phyloP scores from a whole-genome alignment of 2,329 filamentous ascomycete genomes.

The Colletotrichum sp. region DNA sequence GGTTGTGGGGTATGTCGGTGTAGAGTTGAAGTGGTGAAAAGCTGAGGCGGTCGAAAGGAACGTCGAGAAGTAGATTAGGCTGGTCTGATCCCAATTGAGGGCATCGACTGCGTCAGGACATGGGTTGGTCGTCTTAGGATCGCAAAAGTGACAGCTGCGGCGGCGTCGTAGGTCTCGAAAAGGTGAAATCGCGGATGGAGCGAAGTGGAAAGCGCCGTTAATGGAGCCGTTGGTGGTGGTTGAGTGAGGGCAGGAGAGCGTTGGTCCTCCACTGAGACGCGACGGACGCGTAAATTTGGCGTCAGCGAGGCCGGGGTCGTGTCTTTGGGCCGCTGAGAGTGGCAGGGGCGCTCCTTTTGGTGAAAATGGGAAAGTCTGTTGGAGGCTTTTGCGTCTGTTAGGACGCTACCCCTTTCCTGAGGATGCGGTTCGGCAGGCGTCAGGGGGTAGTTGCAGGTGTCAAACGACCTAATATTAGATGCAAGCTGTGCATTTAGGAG shows the following conservation, averaged over 20 bases:
- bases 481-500: too few relatives aligned
- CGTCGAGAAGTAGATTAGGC: background rate
- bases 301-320: constrained; percentile 26
- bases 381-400: background rate
- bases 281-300: constrained; percentile 37
- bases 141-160: background rate
- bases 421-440: accelerated
- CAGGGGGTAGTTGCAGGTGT: too few relatives aligned
- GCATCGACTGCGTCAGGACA: background rate
- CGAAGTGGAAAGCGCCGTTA: background rate
- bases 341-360: background rate
- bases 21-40: background rate
- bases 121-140: background rate
- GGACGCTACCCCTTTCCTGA: background rate
- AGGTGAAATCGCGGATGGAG: background rate
- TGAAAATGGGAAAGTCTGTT: background rate
- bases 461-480: too few relatives aligned
- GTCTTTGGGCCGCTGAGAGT: background rate
- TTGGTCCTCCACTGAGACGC: constrained; percentile 26
- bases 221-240: background rate
- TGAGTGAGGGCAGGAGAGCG: background rate
- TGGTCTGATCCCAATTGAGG: background rate
- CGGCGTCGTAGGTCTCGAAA: background rate
- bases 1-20: background rate
- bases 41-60: background rate